These are phyloP conservation scores for Heliamphora pulchella DNA, from an alignment of 179 eudicot species.

Conservation along the genomic window DNA sequence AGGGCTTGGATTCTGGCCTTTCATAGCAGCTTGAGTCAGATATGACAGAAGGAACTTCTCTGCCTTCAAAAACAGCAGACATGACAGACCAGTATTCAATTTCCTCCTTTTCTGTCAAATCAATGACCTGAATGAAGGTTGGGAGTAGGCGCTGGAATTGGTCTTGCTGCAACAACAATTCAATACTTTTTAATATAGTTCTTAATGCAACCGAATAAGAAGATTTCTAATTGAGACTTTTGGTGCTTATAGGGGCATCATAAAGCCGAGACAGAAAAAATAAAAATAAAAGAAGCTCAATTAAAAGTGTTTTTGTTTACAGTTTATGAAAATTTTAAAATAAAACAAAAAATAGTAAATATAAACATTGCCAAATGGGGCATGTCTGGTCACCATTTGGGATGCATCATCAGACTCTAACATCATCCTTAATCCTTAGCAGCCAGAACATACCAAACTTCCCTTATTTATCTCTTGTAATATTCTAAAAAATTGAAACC, in stretches of 20 bases:
- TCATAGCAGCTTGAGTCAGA: constrained; percentile 34
- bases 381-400: not conserved
- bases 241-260: not conserved
- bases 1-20: constrained; percentile 20
- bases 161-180: constrained; percentile 63
- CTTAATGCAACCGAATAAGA: not conserved
- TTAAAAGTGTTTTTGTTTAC: not conserved
- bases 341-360: no score
- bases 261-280: not conserved
- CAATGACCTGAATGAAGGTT: constrained; percentile 82
- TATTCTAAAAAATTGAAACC: not conserved
- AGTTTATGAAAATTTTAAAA: no score
- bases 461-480: not conserved
- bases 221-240: not conserved
- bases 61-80: constrained; percentile 78
- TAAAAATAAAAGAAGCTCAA: not conserved
- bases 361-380: no score
- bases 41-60: constrained; percentile 39
- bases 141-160: constrained; percentile 85
- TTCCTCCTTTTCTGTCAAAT: constrained; percentile 69
- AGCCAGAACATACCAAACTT: not conserved
- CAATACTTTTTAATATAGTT: not conserved
- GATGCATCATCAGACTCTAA: not conserved
- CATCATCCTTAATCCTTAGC: not conserved
- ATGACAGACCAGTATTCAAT: constrained; percentile 68